Evolutionary conservation across 1,139 yeast genomes (phyloP).

Genomic region (Geotrichum restrictum): DNA sequence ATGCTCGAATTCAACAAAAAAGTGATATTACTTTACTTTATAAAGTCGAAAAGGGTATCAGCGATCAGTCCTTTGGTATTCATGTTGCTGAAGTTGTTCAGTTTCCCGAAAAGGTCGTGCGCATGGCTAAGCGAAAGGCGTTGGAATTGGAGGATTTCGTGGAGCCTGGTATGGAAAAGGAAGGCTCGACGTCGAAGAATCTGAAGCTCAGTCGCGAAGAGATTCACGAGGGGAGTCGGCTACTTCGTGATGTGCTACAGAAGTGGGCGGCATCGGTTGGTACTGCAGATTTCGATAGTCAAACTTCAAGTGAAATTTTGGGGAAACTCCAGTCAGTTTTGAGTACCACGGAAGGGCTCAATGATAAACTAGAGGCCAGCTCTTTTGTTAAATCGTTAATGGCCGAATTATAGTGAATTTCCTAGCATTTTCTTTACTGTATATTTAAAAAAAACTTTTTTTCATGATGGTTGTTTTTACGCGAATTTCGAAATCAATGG

Average conservation of each 20-base stretch:
- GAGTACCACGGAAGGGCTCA: conserved; percentile 19
- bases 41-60: conserved; percentile 86
- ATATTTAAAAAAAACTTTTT: too few species aligned
- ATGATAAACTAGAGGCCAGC: conserved; percentile 20
- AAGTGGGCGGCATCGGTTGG: conserved; percentile 55
- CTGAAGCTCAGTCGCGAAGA: conserved; percentile 48
- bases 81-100: conserved; percentile 95
- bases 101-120: conserved; percentile 81
- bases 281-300: conserved; percentile 38
- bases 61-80: conserved; percentile 94
- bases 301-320: conserved; percentile 43
- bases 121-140: conserved; percentile 94
- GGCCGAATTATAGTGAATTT: conserved; percentile 24
- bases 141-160: conserved; percentile 69
- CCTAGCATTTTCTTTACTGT: too few species aligned
- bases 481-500: too few species aligned
- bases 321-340: conserved; percentile 41
- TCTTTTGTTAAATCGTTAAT: conserved; percentile 25
- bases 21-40: conserved; percentile 81
- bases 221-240: conserved; percentile 52
- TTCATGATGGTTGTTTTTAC: too few species aligned
- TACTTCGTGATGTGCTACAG: conserved; percentile 53
- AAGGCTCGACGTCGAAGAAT: conserved; percentile 25
- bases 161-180: conserved; percentile 41
- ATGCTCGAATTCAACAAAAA: conserved; percentile 1